Base-by-base conservation (phyloP, 2,329 filamentous ascomycete species). In the Xylariaceae sp. region DNA sequence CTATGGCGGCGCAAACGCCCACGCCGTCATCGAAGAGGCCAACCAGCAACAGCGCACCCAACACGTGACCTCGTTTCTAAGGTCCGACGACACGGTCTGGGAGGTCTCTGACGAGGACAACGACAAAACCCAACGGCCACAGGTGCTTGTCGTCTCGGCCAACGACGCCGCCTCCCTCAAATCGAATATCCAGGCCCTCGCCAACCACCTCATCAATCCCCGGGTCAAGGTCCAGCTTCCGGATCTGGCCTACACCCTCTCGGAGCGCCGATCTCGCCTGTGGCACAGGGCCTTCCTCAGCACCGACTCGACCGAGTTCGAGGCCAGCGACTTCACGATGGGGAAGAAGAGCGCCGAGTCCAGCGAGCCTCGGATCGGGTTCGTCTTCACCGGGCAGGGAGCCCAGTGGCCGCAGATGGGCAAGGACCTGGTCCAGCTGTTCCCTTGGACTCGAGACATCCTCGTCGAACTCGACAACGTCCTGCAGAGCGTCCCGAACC, bases 1-100 rank as follows among this genome's bases (percentile, higher is more conserved):
- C 1, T 61, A 45, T 40, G 63, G 63, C 3, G 62, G 63, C 5
- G 44, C 58, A 3, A 65, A 65, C 21, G 58, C 51, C 3, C 61
- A 65, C 29, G 50, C 42, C 12, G 40, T 56, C n/a, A 19, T 55
- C 5, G 51, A 55, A 32, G 37, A 57, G n/a, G n/a, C n/a, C n/a
- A n/a, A n/a, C n/a, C n/a, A n/a, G n/a, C n/a, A n/a, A 11, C 21
- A 24, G 21, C 6, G 21, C 11, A 7, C 7, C 21, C 21, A 24
- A 24, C 6, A 7, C 11, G 7, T 24, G 21, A 24, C n/a, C n/a
- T n/a, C n/a, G n/a, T n/a, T n/a, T n/a, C n/a, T n/a, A 24, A n/a
- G n/a, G n/a, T n/a, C n/a, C n/a, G n/a, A n/a, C n/a, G n/a, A n/a
- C n/a, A n/a, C n/a, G n/a, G n/a, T n/a, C n/a, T n/a, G n/a, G n/a